Percentiles rank a stretch among this genome's conserved stretches.
Conservation (phyloP, 2,329 filamentous ascomycete genomes). For the Beauveria varroae region DNA sequence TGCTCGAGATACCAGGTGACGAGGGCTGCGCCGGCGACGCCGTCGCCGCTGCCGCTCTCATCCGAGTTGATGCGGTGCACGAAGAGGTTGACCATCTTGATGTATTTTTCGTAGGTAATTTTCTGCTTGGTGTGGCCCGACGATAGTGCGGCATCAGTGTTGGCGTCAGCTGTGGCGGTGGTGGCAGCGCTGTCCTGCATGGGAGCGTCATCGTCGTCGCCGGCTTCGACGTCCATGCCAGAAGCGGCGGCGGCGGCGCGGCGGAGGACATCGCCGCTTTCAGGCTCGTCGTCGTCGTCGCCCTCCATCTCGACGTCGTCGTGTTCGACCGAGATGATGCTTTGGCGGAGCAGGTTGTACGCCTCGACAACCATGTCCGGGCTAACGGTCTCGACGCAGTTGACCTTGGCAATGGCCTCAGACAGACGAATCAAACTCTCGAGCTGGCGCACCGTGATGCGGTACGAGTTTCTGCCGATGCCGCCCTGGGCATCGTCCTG, state of each 20-base stretch:
- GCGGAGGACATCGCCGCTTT: slow-evolving; percentile 38
- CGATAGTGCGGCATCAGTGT: slow-evolving; percentile 22
- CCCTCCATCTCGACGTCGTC: slow-evolving; percentile 95
- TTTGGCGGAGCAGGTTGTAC: slow-evolving; percentile 82
- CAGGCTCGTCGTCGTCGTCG: slow-evolving; percentile 44
- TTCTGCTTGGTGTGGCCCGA: slow-evolving; percentile 60
- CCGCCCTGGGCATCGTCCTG: slow-evolving; percentile 91
- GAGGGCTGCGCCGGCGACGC: slow-evolving; percentile 75
- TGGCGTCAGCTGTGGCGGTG: not conserved
- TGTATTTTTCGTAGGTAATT: slow-evolving; percentile 93
- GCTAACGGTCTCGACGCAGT: slow-evolving; percentile 86
- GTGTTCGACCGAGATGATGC: slow-evolving; percentile 96
- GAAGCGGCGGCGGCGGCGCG: slow-evolving; percentile 33
- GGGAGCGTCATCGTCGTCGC: slow-evolving; percentile 28
- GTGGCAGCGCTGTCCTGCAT: not conserved
- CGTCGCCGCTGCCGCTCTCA: slow-evolving; percentile 67
- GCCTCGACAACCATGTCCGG: slow-evolving; percentile 84
- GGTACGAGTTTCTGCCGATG: slow-evolving; percentile 88
- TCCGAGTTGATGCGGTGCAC: slow-evolving; percentile 79
- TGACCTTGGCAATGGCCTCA: slow-evolving; percentile 97
- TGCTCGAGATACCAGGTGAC: slow-evolving; percentile 88
- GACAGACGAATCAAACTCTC: slow-evolving; percentile 93
- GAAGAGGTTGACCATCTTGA: slow-evolving; percentile 78
- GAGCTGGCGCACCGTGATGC: slow-evolving; percentile 92
- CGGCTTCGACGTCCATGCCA: slow-evolving; percentile 39